phyloP scores from a whole-genome alignment of 1,139 yeast genomes.

The Saccharomyces hybrid region DNA sequence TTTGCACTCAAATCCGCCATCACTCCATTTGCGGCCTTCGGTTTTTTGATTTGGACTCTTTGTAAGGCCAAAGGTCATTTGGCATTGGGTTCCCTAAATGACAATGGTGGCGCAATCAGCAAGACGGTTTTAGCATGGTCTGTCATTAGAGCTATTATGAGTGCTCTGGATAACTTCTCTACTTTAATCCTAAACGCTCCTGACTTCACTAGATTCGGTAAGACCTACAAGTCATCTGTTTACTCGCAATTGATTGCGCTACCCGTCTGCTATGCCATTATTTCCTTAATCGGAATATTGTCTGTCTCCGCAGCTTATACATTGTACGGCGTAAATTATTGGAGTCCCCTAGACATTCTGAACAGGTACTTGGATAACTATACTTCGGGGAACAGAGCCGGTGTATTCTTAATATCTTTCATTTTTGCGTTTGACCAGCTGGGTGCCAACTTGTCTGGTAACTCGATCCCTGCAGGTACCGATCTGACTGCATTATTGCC shows the following conservation, averaged over 20 bases:
- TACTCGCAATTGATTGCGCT: slow-evolving; percentile 55
- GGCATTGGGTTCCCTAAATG: slow-evolving; percentile 32
- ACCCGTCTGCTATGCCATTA: slow-evolving; percentile 69
- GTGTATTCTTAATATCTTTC: slow-evolving; percentile 69
- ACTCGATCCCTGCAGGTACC: slow-evolving; percentile 83
- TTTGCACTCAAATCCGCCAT: slow-evolving; percentile 69
- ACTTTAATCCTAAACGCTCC: slow-evolving; percentile 86
- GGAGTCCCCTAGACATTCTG: slow-evolving; percentile 82
- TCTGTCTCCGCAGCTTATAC: slow-evolving; percentile 73
- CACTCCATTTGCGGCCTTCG: slow-evolving; percentile 74
- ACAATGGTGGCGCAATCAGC: slow-evolving; percentile 24
- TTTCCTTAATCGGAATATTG: slow-evolving; percentile 78
- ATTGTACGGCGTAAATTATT: slow-evolving; percentile 60
- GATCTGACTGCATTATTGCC: slow-evolving; percentile 83
- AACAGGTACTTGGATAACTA: slow-evolving; percentile 54
- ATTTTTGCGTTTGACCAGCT: slow-evolving; percentile 79
- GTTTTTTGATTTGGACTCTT: slow-evolving; percentile 72
- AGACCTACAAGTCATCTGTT: slow-evolving; percentile 41
- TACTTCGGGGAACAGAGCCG: slow-evolving; percentile 69
- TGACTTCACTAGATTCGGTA: slow-evolving; percentile 81
- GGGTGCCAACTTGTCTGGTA: slow-evolving; percentile 85
- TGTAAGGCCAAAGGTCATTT: slow-evolving; percentile 33
- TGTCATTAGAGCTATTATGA: slow-evolving; percentile 67
- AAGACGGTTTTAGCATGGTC: slow-evolving; percentile 66
- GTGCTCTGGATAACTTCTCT: slow-evolving; percentile 75